phyloP scores from a whole-genome alignment of 2,329 filamentous ascomycete species.

The Thelonectria rubi region DNA sequence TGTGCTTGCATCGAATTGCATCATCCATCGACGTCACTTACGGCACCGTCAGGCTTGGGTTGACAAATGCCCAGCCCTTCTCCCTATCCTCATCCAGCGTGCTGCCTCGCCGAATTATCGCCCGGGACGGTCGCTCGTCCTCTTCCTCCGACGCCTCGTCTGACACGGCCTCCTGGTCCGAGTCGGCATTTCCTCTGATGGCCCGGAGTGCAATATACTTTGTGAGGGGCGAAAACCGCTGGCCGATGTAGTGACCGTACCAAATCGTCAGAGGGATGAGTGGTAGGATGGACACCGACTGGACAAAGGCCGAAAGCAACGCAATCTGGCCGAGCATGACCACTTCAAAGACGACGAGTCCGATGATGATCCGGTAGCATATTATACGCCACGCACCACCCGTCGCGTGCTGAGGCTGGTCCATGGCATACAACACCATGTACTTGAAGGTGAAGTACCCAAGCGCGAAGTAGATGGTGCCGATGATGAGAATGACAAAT shows the following conservation, averaged over 20 bases:
- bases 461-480: slow-evolving; percentile 82
- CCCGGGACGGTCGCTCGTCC: slow-evolving; percentile 50
- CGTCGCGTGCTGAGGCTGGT: slow-evolving; percentile 92
- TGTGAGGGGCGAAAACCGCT: slow-evolving; percentile 87
- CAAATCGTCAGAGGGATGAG: slow-evolving; percentile 83
- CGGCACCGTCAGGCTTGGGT: slow-evolving; percentile 76
- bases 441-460: slow-evolving; percentile 96
- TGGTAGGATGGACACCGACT: slow-evolving; percentile 77
- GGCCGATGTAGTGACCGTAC: slow-evolving; percentile 85
- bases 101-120: slow-evolving; percentile 61
- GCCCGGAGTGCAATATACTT: slow-evolving; percentile 91
- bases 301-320: slow-evolving; percentile 74
- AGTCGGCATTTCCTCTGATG: slow-evolving; percentile 69
- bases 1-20: slow-evolving; percentile 5
- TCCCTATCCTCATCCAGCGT: slow-evolving; percentile 79
- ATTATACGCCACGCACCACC: slow-evolving; percentile 97
- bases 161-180: slow-evolving; percentile 46
- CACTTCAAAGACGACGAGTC: slow-evolving; percentile 86
- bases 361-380: slow-evolving; percentile 88
- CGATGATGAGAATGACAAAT: slow-evolving; percentile 82
- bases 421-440: slow-evolving; percentile 97
- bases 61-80: slow-evolving; percentile 75
- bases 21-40: slow-evolving; percentile 54
- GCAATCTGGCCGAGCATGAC: slow-evolving; percentile 90
- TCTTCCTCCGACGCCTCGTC: slow-evolving; percentile 52